phyloP scores from a whole-genome alignment of 306 rosid genomes.

The Calophaca sinica region DNA sequence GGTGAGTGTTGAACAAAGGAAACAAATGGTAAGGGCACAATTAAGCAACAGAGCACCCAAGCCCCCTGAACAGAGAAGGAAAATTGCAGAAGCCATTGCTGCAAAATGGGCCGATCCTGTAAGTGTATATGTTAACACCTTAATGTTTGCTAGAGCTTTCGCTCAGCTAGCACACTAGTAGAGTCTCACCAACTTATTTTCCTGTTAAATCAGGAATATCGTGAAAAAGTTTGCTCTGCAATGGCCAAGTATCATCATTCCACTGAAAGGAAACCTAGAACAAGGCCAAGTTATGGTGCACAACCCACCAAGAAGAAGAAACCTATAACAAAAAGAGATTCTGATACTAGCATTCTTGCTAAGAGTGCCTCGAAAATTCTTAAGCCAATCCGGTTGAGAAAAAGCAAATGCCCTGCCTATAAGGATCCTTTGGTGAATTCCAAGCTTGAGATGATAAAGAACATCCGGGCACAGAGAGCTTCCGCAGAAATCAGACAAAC shows the following conservation, averaged over 20 bases:
- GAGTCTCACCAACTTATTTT: constrained; percentile 37
- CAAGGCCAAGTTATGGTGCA: constrained; percentile 55
- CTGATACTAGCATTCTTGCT: constrained; percentile 41
- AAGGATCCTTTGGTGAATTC: constrained; percentile 89
- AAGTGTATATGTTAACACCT: constrained; percentile 49
- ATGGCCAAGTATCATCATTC: constrained; percentile 65
- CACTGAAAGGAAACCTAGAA: constrained; percentile 68
- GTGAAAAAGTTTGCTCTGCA: constrained; percentile 76
- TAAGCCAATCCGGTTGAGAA: constrained; percentile 49
- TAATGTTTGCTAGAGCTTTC: constrained; percentile 34
- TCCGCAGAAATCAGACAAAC: constrained; percentile 65
- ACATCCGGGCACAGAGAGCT: constrained; percentile 85
- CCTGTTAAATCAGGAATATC: constrained; percentile 67
- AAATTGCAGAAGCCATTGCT: constrained; percentile 87
- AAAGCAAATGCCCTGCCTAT: constrained; percentile 66
- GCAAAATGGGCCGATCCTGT: constrained; percentile 96
- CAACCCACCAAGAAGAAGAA: constrained; percentile 53
- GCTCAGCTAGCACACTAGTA: not conserved
- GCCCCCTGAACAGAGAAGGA: constrained; percentile 87
- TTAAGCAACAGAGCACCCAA: constrained; percentile 82
- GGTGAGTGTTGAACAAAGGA: constrained; percentile 69
- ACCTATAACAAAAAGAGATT: constrained; percentile 52
- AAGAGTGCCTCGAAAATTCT: constrained; percentile 46
- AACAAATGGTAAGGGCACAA: constrained; percentile 51
- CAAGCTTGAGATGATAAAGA: constrained; percentile 91